A percentile compares a stretch with the other conserved stretches of the same genome.
Conservation (phyloP, 2,329 filamentous ascomycete genomes). For the Colletotrichum sojae region DNA sequence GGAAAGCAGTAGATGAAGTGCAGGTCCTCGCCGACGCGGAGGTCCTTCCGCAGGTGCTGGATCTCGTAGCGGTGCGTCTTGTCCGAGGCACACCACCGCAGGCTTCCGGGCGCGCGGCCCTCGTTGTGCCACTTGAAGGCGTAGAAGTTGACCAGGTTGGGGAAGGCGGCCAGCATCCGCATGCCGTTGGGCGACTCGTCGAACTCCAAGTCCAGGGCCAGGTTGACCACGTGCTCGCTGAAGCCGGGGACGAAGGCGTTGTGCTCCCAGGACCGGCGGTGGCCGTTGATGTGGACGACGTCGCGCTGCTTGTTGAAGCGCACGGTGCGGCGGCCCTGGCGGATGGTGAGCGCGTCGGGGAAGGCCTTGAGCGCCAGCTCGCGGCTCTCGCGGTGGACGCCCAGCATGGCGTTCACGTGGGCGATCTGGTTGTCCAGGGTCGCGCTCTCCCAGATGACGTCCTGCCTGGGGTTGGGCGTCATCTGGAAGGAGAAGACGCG, state of each 20-base stretch:
- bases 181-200: not conserved
- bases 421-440: slow-evolving; percentile 40
- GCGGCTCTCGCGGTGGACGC: slow-evolving; percentile 55
- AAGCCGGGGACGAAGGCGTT: slow-evolving; percentile 46
- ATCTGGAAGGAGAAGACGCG: slow-evolving; percentile 49
- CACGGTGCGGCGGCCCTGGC: slow-evolving; percentile 46
- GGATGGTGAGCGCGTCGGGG: slow-evolving; percentile 51
- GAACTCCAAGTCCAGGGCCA: slow-evolving; percentile 43
- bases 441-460: slow-evolving; percentile 31
- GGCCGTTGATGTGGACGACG: slow-evolving; percentile 43
- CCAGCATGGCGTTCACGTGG: slow-evolving; percentile 48
- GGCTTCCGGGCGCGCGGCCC: slow-evolving; percentile 25
- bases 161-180: slow-evolving; percentile 40
- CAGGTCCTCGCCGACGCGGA: slow-evolving; percentile 45
- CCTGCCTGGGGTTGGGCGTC: slow-evolving; percentile 13
- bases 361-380: slow-evolving; percentile 48
- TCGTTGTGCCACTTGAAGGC: slow-evolving; percentile 38
- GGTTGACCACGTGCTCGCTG: slow-evolving; percentile 47
- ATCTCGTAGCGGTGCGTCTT: slow-evolving; percentile 47
- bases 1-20: slow-evolving; percentile 52
- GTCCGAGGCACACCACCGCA: slow-evolving; percentile 52
- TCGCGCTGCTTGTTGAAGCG: slow-evolving; percentile 51
- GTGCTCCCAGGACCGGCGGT: slow-evolving; percentile 17
- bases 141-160: slow-evolving; percentile 48
- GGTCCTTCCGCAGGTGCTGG: slow-evolving; percentile 46